A percentile compares a stretch with the other conserved stretches of the same genome.
Conservation (phyloP, 1,284 basidiomycete genomes). For the Puccinia sorghi region DNA sequence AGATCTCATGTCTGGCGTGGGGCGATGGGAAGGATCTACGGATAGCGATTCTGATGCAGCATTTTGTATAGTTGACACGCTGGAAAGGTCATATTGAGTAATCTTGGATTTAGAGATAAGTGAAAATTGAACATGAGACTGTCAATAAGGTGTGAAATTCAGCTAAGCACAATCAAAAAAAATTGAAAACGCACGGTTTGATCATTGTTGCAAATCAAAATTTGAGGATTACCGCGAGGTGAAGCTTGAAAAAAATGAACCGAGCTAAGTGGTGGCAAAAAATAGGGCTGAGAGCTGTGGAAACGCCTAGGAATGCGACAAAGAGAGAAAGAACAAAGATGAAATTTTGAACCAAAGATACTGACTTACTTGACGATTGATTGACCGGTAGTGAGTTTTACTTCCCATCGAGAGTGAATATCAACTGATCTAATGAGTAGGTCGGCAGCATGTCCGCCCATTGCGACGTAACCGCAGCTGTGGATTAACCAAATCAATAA, state of each 20-base stretch:
- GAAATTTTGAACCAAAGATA: conserved; percentile 1
- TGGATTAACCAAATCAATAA: conserved; percentile 13
- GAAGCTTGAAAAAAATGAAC: conserved; percentile 43
- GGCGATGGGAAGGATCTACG: conserved; percentile 27
- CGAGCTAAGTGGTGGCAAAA: conserved; percentile 10
- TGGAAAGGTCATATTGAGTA: conserved; percentile 48
- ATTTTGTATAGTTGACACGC: conserved; percentile 35
- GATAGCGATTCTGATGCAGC: conserved; percentile 28
- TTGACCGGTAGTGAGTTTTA: conserved; percentile 36
- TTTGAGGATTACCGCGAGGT: conserved; percentile 12
- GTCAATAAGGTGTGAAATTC: neutral
- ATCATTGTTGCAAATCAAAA: conserved; percentile 49
- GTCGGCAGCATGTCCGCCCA: conserved; percentile 42
- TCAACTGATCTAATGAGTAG: conserved; percentile 44
- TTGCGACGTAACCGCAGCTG: conserved; percentile 46
- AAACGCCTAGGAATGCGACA: neutral
- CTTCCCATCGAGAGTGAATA: conserved; percentile 30
- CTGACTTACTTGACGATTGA: conserved; percentile 48
- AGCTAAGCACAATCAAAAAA: conserved; percentile 7
- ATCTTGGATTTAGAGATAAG: conserved; percentile 13
- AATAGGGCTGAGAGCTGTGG: neutral
- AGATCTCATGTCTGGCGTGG: conserved; percentile 5
- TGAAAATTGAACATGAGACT: neutral
- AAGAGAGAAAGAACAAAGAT: neutral
- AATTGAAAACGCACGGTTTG: conserved; percentile 24